Evolutionary conservation across 2,329 filamentous ascomycete genomes (phyloP), one percentile per base, ranked within the genome.

Genomic region (Penicillium sp.): DNA sequence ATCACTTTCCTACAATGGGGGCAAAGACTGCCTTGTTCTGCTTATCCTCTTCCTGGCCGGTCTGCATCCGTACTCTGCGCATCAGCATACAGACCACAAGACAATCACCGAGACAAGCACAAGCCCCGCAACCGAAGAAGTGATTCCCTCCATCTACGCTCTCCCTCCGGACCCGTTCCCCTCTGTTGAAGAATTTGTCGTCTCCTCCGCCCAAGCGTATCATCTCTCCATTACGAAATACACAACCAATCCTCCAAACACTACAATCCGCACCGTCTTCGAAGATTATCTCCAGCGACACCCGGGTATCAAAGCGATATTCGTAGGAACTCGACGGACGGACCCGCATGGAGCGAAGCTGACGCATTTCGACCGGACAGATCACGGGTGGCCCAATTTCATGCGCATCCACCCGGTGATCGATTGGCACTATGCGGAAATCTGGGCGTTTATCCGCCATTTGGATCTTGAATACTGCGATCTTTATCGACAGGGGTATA

Each of bases 371-470:
- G 89, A 95, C 68, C 82, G 81, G 46, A 99, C 94, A 4, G 94
- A 97, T 72, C 78, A 82, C 33, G 91, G 87, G 2, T 99, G 94
- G 94, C 94, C 94, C 33, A 76, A 80, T 41, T 96, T 97, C 66
- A 92, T 97, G 86, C 84, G 94, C 53, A 81, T 97, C 54, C 91
- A 99, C 72, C 93, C 94, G 0, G 89, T 99, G 9, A 92, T 99
- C 67, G 94, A 99, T 73, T 99, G 94, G 94, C 90, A 94, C 70
- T 96, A 96, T 72, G 83, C 85, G 10, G 93, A 97, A 71, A 93
- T 97, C 49, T 97, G 94, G 94, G 84, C 86, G 16, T 91, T 95
- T 67, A 79, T 89, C 80, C 67, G 65, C 28, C 85, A 88, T 65
- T 76, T 97, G 28, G 80, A 84, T 1, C 85, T 97, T 26, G 85